These are phyloP conservation scores for Debaryomyces nepalensis DNA, from an alignment of 1,139 yeast genomes.

Conservation along the genomic window DNA sequence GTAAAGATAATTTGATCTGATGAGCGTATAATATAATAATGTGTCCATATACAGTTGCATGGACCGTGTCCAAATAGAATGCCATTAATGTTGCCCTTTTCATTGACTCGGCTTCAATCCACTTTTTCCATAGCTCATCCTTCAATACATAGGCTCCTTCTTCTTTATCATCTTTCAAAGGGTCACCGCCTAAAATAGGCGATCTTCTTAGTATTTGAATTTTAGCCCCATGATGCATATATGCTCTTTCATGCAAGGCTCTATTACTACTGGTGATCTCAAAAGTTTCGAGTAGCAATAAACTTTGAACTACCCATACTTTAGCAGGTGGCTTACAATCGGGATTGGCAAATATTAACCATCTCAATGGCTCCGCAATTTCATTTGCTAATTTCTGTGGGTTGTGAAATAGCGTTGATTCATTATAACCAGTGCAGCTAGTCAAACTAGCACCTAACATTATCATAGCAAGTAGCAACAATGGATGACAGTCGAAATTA, in stretches of 20 bases:
- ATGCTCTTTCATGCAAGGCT: constrained; percentile 68
- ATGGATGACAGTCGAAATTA: constrained; percentile 53
- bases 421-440: constrained; percentile 23
- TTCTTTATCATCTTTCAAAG: constrained; percentile 33
- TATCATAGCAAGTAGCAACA: constrained; percentile 58
- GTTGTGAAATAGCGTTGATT: constrained; percentile 19
- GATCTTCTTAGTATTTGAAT: constrained; percentile 70
- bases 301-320: constrained; percentile 67
- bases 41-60: constrained; percentile 40
- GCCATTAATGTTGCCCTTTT: constrained; percentile 38
- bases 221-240: constrained; percentile 74
- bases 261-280: constrained; percentile 56
- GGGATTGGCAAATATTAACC: constrained; percentile 58
- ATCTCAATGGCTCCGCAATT: constrained; percentile 66
- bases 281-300: constrained; percentile 61
- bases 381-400: constrained; percentile 32
- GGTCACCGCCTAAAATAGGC: constrained; percentile 70
- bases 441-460: constrained; percentile 55
- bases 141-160: constrained; percentile 23
- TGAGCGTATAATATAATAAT: constrained; percentile 33
- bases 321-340: constrained; percentile 60
- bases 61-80: constrained; percentile 36
- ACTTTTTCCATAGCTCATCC: constrained; percentile 29
- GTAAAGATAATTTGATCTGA: constrained; percentile 35
- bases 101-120: constrained; percentile 40